phyloP scores from a whole-genome alignment of 345 rosid genomes.

The Triadica sebifera region DNA sequence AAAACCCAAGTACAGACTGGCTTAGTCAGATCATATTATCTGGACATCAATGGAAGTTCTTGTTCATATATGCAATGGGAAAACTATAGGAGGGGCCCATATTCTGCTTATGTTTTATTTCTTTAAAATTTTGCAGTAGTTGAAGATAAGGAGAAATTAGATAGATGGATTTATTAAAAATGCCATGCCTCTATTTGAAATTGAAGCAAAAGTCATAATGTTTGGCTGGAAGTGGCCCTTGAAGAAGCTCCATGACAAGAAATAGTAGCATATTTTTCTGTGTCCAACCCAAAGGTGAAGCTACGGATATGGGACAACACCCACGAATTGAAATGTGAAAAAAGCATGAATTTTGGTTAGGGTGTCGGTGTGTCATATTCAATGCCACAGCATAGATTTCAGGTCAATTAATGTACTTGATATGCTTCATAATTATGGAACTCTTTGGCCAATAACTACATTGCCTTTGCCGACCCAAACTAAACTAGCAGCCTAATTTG shows the following conservation, averaged over 20 bases:
- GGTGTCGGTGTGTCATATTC: slow-evolving; percentile 16
- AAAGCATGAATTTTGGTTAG: not conserved
- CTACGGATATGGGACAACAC: not conserved
- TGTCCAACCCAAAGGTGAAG: not conserved
- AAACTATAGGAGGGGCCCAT: slow-evolving; percentile 1
- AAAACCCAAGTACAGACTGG: slow-evolving; percentile 29
- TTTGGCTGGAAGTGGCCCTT: slow-evolving; percentile 3
- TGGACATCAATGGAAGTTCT: slow-evolving; percentile 12
- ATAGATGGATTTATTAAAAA: not conserved
- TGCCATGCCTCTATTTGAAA: not conserved
- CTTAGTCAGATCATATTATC: slow-evolving; percentile 26
- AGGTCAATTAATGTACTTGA: not conserved
- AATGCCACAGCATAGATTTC: not conserved
- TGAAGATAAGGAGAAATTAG: slow-evolving; percentile 13
- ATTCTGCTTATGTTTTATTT: not conserved
- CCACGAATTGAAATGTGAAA: not conserved
- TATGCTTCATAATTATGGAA: too few species aligned
- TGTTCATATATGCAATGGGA: slow-evolving; percentile 3
- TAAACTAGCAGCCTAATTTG: too few species aligned
- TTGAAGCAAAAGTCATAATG: not conserved
- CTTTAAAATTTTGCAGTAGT: not conserved
- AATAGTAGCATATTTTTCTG: not conserved
- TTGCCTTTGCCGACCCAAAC: too few species aligned
- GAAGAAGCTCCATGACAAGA: not conserved
- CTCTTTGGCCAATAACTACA: too few species aligned